Conservation (phyloP, 2,329 filamentous ascomycete genomes). For the Trichothecium sympodiale region DNA sequence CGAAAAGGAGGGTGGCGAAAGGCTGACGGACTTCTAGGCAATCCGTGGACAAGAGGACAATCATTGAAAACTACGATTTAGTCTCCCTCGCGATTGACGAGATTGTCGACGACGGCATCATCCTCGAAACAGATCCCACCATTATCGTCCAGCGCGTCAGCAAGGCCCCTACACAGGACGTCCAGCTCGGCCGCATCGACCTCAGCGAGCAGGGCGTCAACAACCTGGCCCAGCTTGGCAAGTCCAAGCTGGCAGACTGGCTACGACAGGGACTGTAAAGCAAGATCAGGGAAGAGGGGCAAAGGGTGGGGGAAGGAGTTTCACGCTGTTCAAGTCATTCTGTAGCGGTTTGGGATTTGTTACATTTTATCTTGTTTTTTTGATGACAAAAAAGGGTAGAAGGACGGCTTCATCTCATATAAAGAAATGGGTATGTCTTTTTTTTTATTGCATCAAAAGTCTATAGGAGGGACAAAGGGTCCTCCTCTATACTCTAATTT, state of each 20-base stretch:
- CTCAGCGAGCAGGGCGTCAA: constrained; percentile 91
- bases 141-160: constrained; percentile 88
- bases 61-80: constrained; percentile 97
- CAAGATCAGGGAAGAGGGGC: neutral
- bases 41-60: constrained; percentile 93
- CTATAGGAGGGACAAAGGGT: constrained; percentile 1
- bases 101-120: constrained; percentile 89
- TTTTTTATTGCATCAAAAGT: constrained; percentile 4
- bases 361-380: constrained; percentile 1
- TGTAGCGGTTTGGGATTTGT: neutral
- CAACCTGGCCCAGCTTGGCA: constrained; percentile 88
- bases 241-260: constrained; percentile 82
- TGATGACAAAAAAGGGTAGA: neutral
- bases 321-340: constrained; percentile 1
- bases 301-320: constrained; percentile 1
- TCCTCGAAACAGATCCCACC: constrained; percentile 93
- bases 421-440: constrained; percentile 4
- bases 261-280: constrained; percentile 68
- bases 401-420: constrained; percentile 8
- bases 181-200: constrained; percentile 87
- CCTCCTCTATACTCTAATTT: constrained; percentile 37
- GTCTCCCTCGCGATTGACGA: constrained; percentile 91
- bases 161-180: constrained; percentile 81
- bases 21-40: constrained; percentile 45
- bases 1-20: neutral